phyloP scores from a whole-genome alignment of 768 basidiomycete species.

The Boletus patriciae region DNA sequence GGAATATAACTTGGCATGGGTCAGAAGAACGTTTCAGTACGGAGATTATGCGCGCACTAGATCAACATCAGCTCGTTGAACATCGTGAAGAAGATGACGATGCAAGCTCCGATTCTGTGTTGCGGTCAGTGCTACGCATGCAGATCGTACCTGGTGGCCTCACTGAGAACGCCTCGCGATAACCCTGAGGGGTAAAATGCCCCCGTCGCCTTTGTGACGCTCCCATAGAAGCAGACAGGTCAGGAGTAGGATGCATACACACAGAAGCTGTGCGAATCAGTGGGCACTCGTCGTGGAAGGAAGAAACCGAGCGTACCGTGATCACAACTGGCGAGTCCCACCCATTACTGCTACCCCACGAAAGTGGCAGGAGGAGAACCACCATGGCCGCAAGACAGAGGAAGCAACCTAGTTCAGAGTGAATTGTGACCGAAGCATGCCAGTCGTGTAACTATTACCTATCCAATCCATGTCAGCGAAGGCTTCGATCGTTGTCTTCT shows the following conservation, averaged over 20 bases:
- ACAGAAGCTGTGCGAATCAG: constrained; percentile 4
- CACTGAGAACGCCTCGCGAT: constrained; percentile 11
- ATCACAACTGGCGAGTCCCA: constrained; percentile 15
- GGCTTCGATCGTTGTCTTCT: neutral
- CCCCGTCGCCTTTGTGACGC: constrained; percentile 8
- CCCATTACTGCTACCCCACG: constrained; percentile 3
- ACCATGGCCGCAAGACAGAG: constrained; percentile 13
- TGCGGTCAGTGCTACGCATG: neutral
- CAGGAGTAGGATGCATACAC: constrained; percentile 9
- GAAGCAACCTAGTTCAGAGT: constrained; percentile 10
- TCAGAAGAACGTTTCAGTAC: neutral
- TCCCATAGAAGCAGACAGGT: constrained; percentile 7
- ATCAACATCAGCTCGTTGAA: constrained; percentile 8
- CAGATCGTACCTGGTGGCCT: neutral
- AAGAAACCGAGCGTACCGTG: neutral
- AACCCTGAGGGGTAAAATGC: constrained; percentile 8
- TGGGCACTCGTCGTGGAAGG: neutral
- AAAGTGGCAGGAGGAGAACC: constrained; percentile 12
- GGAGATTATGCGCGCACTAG: constrained; percentile 1
- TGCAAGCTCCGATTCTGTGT: constrained; percentile 7
- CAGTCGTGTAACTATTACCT: neutral
- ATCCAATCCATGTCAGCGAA: constrained; percentile 16
- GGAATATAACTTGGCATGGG: constrained; percentile 14
- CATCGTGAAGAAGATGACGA: constrained; percentile 16
- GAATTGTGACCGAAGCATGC: neutral